Percentiles rank a stretch among this genome's conserved stretches.
phyloP scores from a whole-genome alignment of 2,329 filamentous ascomycete genomes.

The Dactylellina sp. region DNA sequence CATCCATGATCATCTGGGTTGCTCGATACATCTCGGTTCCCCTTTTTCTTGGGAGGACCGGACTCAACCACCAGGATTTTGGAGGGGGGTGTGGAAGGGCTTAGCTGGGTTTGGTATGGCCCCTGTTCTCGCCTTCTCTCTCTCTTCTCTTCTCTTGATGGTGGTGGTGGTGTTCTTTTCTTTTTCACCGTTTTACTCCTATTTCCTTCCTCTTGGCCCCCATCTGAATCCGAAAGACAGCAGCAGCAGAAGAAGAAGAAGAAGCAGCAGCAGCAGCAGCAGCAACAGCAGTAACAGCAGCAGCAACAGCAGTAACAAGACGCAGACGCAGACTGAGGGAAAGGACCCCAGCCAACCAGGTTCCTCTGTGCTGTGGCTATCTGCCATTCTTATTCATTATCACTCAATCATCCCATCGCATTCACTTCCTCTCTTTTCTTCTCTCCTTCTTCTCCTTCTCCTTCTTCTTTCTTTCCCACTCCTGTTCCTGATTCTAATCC shows the following conservation, averaged over 20 bases:
- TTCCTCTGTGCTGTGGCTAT: constrained; percentile 15
- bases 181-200: constrained; percentile 54
- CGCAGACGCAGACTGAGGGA: too few species aligned
- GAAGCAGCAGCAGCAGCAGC: too few species aligned
- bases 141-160: constrained; percentile 15
- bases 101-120: background rate
- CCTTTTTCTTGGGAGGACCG: constrained; percentile 36
- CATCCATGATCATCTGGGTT: constrained; percentile 12
- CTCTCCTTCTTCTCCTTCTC: constrained; percentile 8
- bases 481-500: constrained; percentile 21
- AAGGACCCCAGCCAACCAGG: too few species aligned
- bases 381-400: constrained; percentile 21
- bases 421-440: constrained; percentile 17
- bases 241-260: too few species aligned
- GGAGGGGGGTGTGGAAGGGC: too few species aligned
- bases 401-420: constrained; percentile 44
- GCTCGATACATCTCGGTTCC: constrained; percentile 26
- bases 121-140: constrained; percentile 43
- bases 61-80: too few species aligned
- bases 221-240: constrained; percentile 8
- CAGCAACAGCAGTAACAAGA: too few species aligned
- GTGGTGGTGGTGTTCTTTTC: constrained; percentile 9
- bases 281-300: too few species aligned
- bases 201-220: constrained; percentile 33
- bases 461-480: constrained; percentile 14